Percentiles rank a stretch among this genome's conserved stretches.
These are phyloP conservation scores for Aspergillus leporis DNA, from an alignment of 495 filamentous ascomycete genomes.

Conservation along the genomic window DNA sequence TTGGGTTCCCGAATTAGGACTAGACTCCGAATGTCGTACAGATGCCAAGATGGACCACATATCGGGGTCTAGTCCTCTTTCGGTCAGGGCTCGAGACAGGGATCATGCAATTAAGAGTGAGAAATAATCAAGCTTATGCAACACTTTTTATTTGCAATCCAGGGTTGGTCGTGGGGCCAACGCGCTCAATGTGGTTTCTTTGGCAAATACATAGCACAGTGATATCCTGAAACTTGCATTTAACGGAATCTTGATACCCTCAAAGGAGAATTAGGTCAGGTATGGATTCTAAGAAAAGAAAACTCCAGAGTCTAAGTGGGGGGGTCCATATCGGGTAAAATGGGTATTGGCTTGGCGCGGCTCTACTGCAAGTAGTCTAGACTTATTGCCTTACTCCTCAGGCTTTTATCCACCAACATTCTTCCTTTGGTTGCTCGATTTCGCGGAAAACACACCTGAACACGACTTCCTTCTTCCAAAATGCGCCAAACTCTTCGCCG, in stretches of 20 bases:
- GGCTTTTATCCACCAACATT: neutral
- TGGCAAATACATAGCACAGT: no score
- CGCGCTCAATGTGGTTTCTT: no score
- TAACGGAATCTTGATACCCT: no score
- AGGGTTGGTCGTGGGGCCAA: no score
- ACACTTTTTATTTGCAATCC: no score
- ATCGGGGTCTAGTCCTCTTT: constrained; percentile 29
- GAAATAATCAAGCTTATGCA: no score
- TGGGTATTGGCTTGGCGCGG: neutral
- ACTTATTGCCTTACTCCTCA: neutral
- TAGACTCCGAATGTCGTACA: constrained; percentile 26
- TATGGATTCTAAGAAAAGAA: neutral
- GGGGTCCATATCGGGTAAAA: neutral
- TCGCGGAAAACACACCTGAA: neutral
- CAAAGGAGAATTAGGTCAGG: no score
- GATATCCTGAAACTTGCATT: no score
- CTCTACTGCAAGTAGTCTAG: neutral
- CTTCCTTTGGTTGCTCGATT: neutral
- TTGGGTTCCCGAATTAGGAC: constrained; percentile 18
- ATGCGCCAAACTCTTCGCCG: constrained; percentile 52
- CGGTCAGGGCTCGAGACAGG: neutral
- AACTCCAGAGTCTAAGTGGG: neutral
- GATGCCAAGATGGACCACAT: neutral
- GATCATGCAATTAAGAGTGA: no score
- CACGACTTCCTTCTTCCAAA: neutral